Evolutionary conservation across 2,329 filamentous ascomycete genomes (phyloP), one percentile per base, ranked within the genome.

Genomic region (Chaetomiaceae sp.): DNA sequence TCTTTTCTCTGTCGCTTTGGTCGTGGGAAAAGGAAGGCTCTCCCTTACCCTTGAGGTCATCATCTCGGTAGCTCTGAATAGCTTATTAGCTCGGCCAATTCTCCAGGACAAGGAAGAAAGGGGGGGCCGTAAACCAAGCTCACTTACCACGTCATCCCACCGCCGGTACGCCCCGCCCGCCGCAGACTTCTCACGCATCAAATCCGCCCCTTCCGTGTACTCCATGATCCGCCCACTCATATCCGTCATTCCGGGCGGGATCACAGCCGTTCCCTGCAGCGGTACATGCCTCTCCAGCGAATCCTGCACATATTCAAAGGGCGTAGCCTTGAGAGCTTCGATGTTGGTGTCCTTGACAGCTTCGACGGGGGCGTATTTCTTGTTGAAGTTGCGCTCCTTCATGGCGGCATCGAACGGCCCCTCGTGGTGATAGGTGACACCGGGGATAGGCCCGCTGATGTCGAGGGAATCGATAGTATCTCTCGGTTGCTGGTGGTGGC

Each of bases 351-450:
- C 75, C 50, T 75, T 73, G 5, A 95, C 79, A 2, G 91, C 92
- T 23, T 86, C 89, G 7, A 96, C 70, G 0, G 92, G 91, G 3
- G 87, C 84, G 52, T 73, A 74, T 57, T 68, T 68, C 60, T 73
- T 75, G 60, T 82, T 75, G 4, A 71, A 74, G 69, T 96, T 96
- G 42, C 88, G 79, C 12, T 86, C 81, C 1, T 85, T 74, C 46
- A 89, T 75, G 2, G 88, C 86, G 9, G 91, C 89, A 65, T 97
- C 92, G 60, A 87, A 97, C 0, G 92, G 92, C 0, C 92, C 91
- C 57, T 86, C 88, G 62, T 97, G 92, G 67, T 96, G 92, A 68
- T 95, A 96, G 2, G 77, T 70, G 16, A 76, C 77, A 44, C 79
- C 78, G 35, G 76, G 67, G n/a, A 78, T 68, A 3, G 58, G 58